Conservation (phyloP, 495 filamentous ascomycete genomes). For the Geopyxis carbonaria region DNA sequence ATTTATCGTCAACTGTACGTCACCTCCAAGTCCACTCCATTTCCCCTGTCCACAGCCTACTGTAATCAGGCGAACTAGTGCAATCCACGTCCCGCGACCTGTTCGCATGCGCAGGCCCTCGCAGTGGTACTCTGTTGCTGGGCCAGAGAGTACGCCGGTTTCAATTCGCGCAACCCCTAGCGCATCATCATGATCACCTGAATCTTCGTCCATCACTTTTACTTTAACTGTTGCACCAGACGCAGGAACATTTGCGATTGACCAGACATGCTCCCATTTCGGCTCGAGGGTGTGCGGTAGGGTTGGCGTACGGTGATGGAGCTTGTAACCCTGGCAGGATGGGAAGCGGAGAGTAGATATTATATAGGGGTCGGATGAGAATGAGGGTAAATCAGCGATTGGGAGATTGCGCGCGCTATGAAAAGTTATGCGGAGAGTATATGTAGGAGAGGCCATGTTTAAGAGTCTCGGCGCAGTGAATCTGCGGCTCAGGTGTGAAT, state of each 20-base stretch:
- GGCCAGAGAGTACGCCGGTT: not conserved
- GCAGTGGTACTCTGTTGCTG: too few species aligned
- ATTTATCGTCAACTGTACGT: too few species aligned
- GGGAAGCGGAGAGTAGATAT: constrained; percentile 41
- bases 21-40: too few species aligned
- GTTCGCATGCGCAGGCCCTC: too few species aligned
- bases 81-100: too few species aligned
- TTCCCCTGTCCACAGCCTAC: too few species aligned
- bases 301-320: constrained; percentile 61
- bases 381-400: constrained; percentile 55
- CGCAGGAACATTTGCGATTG: constrained; percentile 65
- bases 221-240: constrained; percentile 67
- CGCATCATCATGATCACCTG: constrained; percentile 68
- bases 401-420: constrained; percentile 66
- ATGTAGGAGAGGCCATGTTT: too few species aligned
- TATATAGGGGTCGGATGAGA: constrained; percentile 75
- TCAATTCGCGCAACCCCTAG: constrained; percentile 65
- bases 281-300: constrained; percentile 52
- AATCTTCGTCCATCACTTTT: constrained; percentile 75
- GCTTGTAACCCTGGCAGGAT: constrained; percentile 44
- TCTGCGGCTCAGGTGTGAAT: too few species aligned
- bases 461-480: too few species aligned
- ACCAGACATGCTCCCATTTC: constrained; percentile 70
- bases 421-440: constrained; percentile 72
- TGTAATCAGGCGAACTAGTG: too few species aligned